Conservation (phyloP, 208 protist species). For the Trypanosoma congolense region DNA sequence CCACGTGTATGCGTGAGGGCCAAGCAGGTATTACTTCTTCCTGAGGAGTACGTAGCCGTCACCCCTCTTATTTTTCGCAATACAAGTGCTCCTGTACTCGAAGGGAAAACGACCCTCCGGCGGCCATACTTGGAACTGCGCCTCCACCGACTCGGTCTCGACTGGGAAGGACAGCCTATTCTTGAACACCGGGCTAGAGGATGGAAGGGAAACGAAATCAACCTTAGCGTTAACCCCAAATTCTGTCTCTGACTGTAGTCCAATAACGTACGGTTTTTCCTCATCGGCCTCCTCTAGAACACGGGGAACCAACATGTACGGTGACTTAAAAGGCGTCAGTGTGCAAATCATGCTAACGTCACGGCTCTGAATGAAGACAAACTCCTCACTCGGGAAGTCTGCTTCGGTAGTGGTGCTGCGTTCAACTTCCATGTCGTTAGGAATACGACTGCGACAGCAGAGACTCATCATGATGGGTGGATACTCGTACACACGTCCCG, state of each 20-base stretch:
- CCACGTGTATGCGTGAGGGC: no score
- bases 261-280: constrained; percentile 20
- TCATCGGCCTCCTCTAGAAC: constrained; percentile 20
- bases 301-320: constrained; percentile 58
- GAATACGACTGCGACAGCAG: constrained; percentile 4
- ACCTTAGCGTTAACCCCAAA: constrained; percentile 18
- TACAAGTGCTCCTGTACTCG: constrained; percentile 8
- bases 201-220: constrained; percentile 18
- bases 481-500: constrained; percentile 6
- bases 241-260: constrained; percentile 12
- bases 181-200: constrained; percentile 16
- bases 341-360: constrained; percentile 34
- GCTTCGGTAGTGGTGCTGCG: constrained; percentile 27
- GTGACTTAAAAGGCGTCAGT: constrained; percentile 42
- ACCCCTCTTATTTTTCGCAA: neutral
- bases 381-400: constrained; percentile 30
- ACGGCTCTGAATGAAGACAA: constrained; percentile 44
- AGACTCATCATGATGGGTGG: constrained; percentile 32
- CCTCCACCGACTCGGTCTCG: constrained; percentile 14
- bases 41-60: neutral
- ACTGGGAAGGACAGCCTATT: constrained; percentile 26
- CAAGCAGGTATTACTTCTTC: constrained; percentile 9
- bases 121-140: constrained; percentile 18
- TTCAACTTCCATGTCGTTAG: constrained; percentile 13
- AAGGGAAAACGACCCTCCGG: constrained; percentile 11